A percentile compares a stretch with the other conserved stretches of the same genome.
phyloP scores from a whole-genome alignment of 2,329 filamentous ascomycete genomes.

The Botrytis byssoidea region DNA sequence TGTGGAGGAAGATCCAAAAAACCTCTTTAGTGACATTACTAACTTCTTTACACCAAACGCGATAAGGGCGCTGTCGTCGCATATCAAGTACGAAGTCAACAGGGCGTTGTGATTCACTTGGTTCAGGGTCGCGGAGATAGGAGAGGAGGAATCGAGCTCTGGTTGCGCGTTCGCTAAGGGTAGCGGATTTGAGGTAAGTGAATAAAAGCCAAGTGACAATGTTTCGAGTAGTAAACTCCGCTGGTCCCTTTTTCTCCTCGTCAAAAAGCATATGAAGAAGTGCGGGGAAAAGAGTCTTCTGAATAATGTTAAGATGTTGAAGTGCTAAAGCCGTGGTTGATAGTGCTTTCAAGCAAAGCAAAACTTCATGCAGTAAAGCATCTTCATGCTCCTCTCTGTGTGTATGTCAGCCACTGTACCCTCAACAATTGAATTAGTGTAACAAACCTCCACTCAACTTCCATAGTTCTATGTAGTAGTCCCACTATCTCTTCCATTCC shows the following conservation, averaged over 20 bases:
- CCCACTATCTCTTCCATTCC: constrained; percentile 91
- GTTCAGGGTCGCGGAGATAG: constrained; percentile 78
- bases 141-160: constrained; percentile 72
- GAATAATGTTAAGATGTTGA: constrained; percentile 76
- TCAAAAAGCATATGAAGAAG: constrained; percentile 89
- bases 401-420: constrained; percentile 29
- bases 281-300: constrained; percentile 78
- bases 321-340: constrained; percentile 88
- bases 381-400: constrained; percentile 92
- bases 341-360: constrained; percentile 90
- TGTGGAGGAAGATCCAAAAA: constrained; percentile 98
- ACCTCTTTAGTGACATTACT: constrained; percentile 94
- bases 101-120: constrained; percentile 71
- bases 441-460: constrained; percentile 88
- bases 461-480: constrained; percentile 86
- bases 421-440: constrained; percentile 42
- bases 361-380: constrained; percentile 82
- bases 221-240: constrained; percentile 89
- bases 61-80: constrained; percentile 82
- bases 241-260: constrained; percentile 96
- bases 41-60: constrained; percentile 90
- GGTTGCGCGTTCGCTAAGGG: constrained; percentile 58
- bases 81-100: constrained; percentile 88
- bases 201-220: constrained; percentile 89
- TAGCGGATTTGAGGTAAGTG: constrained; percentile 74